Evolutionary conservation across 2,329 filamentous ascomycete genomes (phyloP).

Genomic region (Mycosphaerelloides madeirae): DNA sequence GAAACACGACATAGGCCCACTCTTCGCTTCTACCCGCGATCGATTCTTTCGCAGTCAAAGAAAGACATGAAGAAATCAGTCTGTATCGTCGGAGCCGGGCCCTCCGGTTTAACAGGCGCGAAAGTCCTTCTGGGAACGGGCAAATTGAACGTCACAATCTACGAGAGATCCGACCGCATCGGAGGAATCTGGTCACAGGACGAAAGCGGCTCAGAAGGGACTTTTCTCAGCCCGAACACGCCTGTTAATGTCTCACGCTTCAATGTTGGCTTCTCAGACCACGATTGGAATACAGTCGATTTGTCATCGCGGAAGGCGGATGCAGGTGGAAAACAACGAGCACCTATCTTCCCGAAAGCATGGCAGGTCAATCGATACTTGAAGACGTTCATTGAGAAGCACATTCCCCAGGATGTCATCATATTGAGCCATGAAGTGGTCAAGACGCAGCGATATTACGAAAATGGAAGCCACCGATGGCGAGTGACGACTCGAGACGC

Average conservation of each 20-base stretch:
- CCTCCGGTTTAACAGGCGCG: conserved; percentile 42
- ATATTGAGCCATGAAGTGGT: conserved; percentile 36
- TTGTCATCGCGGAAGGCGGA: conserved; percentile 11
- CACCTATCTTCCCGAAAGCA: conserved; percentile 66
- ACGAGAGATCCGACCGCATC: conserved; percentile 60
- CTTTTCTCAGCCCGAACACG: conserved; percentile 58
- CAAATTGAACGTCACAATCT: conserved; percentile 64
- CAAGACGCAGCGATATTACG: conserved; percentile 9
- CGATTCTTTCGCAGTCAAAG: background rate
- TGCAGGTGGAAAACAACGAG: conserved; percentile 24
- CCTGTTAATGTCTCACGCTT: conserved; percentile 71
- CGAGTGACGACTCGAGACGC: conserved; percentile 16
- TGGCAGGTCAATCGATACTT: conserved; percentile 74
- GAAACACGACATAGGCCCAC: background rate
- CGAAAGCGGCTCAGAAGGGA: conserved; percentile 32
- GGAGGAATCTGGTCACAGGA: conserved; percentile 71
- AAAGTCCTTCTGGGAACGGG: conserved; percentile 64
- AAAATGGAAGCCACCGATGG: conserved; percentile 11
- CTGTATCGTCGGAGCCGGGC: conserved; percentile 42
- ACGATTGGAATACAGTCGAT: conserved; percentile 59
- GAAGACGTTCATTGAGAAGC: conserved; percentile 57
- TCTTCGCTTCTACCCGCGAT: background rate
- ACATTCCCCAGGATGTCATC: conserved; percentile 49
- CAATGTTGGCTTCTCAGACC: conserved; percentile 60
- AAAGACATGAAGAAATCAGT: conserved; percentile 29